A percentile compares a stretch with the other conserved stretches of the same genome.
phyloP scores from a whole-genome alignment of 2,329 filamentous ascomycete species.

The Rasamsonia emersonii region DNA sequence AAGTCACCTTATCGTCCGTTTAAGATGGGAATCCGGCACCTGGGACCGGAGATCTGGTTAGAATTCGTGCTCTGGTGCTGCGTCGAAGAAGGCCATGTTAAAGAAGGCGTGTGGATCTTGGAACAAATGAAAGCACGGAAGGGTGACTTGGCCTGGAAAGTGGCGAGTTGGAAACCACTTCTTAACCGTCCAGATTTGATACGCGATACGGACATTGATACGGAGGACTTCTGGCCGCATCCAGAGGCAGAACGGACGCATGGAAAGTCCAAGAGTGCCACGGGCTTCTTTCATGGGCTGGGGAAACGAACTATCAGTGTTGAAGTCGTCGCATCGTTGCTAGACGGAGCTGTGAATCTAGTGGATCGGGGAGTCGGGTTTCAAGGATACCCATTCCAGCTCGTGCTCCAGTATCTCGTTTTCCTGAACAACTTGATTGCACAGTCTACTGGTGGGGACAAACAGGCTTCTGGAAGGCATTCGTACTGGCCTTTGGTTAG shows the following conservation, averaged over 20 bases:
- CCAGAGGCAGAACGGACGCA: slow-evolving; percentile 13
- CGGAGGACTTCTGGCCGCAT: slow-evolving; percentile 27
- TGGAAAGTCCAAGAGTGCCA: slow-evolving; percentile 8
- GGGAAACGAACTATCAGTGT: slow-evolving; percentile 45
- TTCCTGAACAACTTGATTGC: slow-evolving; percentile 16
- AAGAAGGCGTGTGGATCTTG: slow-evolving; percentile 33
- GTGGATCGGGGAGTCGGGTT: slow-evolving; percentile 33
- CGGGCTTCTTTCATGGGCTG: slow-evolving; percentile 30
- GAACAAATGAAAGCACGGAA: slow-evolving; percentile 21
- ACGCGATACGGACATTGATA: slow-evolving; percentile 26
- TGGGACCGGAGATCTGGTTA: slow-evolving; percentile 41
- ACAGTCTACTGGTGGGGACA: slow-evolving; percentile 1
- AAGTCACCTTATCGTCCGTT: slow-evolving; percentile 31
- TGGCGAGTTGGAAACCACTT: slow-evolving; percentile 32
- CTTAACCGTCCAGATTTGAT: slow-evolving; percentile 19
- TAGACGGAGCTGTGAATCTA: slow-evolving; percentile 44
- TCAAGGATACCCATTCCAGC: slow-evolving; percentile 24
- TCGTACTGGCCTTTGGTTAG: slow-evolving; percentile 38
- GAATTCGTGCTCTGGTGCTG: slow-evolving; percentile 45
- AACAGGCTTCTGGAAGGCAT: slow-evolving; percentile 18
- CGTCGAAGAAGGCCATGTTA: slow-evolving; percentile 37
- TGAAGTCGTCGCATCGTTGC: slow-evolving; percentile 49
- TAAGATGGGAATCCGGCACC: slow-evolving; percentile 33
- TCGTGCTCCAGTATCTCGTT: slow-evolving; percentile 14
- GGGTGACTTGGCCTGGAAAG: slow-evolving; percentile 27